Base-by-base conservation (phyloP, 2,329 filamentous ascomycete genomes). In the Xylaria sp. region DNA sequence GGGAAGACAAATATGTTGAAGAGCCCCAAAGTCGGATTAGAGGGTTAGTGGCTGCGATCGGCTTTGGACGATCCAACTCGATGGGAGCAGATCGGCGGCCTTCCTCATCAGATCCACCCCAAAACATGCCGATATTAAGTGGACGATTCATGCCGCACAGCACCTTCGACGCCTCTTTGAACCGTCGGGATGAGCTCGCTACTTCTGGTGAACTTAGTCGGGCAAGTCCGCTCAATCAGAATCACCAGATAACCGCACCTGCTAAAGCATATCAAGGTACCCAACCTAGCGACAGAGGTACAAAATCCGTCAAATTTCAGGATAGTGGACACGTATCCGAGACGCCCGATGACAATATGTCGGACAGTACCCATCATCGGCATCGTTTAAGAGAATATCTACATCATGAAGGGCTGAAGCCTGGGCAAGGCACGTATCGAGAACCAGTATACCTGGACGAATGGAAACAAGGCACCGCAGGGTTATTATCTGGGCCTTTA, bases 401-500 rank as follows among this genome's bases (percentile, higher is more conserved):
- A 32, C 75, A 79, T 65, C 71, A 74, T 57, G 71, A 75, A 47
- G 73, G 75, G 25, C 76, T 84, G 65, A 77, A 75, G 42, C 86
- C 86, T 10, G 83, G 87, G 40, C 79, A 86, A 62, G 86, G 86
- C 18, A 78, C 87, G 44, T 93, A 92, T 76, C 80, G 87, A 35
- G 83, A 87, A 3, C 84, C 88, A 0, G 80, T 83, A 63, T 89
- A 88, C 75, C 82, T 94, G 8, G 87, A 92, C 40, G 92, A 94
- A 76, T 94, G 92, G 91, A 90, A 87, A 76, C 89, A 89, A 75
- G 90, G 86, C 8, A 88, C 87, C 0, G 84, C 90, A 40, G 91
- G 90, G 40, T 86, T 85, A 8, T 81, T 93, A 3, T 83, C 84
- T 0, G 85, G 87, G 1, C 78, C 83, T 0, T 80, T 92, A 60